Percentiles rank a stretch among this genome's conserved stretches.
These are phyloP conservation scores for Irpex sp. DNA, from an alignment of 1,284 basidiomycete species.

Conservation along the genomic window DNA sequence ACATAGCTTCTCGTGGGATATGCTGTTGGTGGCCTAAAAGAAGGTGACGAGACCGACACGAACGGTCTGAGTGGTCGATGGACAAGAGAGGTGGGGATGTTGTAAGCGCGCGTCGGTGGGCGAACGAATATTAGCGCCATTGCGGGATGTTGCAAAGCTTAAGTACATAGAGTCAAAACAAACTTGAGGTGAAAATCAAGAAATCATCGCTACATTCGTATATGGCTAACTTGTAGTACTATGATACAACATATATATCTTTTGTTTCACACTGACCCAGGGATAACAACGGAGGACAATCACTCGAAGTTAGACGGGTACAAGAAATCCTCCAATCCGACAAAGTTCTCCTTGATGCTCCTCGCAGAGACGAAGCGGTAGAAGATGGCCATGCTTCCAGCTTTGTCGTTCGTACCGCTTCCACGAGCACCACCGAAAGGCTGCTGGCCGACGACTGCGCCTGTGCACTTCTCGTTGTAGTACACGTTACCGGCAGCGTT, in stretches of 20 bases:
- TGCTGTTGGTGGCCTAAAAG: background rate
- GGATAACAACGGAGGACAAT: background rate
- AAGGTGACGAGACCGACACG: background rate
- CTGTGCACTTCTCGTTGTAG: slow-evolving; percentile 96
- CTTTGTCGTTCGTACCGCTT: slow-evolving; percentile 98
- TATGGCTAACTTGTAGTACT: background rate
- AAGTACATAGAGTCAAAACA: no score
- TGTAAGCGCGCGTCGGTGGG: slow-evolving; percentile 9
- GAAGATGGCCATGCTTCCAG: slow-evolving; percentile 87
- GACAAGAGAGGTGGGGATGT: background rate
- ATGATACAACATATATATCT: background rate
- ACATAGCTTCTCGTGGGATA: slow-evolving; percentile 37
- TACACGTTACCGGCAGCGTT: slow-evolving; percentile 90
- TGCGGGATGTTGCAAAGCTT: background rate
- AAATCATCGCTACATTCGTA: background rate
- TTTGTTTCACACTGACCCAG: background rate
- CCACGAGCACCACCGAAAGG: slow-evolving; percentile 94
- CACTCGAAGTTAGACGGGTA: slow-evolving; percentile 85
- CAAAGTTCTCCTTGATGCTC: slow-evolving; percentile 96
- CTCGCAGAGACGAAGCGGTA: slow-evolving; percentile 86
- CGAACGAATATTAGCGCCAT: background rate
- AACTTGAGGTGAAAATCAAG: background rate
- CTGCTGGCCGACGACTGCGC: slow-evolving; percentile 94
- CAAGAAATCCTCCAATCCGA: slow-evolving; percentile 66
- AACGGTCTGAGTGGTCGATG: background rate